phyloP scores from a whole-genome alignment of 805 yeast genomes.

The Dipodascus geniculatus region DNA sequence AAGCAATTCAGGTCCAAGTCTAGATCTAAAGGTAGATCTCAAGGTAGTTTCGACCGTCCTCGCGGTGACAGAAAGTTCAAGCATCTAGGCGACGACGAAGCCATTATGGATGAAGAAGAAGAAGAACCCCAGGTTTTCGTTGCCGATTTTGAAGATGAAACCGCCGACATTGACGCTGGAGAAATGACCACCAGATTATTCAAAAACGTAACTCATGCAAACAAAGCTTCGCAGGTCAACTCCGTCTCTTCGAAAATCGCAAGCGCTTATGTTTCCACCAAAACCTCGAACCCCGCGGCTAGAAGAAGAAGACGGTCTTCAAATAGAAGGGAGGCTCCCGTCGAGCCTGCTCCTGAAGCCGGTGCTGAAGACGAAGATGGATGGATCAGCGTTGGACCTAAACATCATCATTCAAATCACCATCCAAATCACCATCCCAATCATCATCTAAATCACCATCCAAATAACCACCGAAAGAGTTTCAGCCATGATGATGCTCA shows the following conservation, averaged over 20 bases:
- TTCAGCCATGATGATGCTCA: constrained; percentile 4
- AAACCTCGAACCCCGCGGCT: not conserved
- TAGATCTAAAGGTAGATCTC: not conserved
- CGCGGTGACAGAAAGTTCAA: not conserved
- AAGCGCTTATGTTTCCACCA: not conserved
- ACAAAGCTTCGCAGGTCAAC: not conserved
- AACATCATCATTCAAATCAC: constrained; percentile 7
- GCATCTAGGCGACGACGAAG: constrained; percentile 6
- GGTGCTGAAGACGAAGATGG: constrained; percentile 7
- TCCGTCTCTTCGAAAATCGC: not conserved
- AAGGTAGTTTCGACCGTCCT: constrained; percentile 1
- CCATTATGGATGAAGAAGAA: constrained; percentile 6
- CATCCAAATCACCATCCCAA: too few species aligned
- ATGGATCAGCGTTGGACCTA: constrained; percentile 18
- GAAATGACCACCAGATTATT: not conserved
- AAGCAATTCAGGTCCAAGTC: constrained; percentile 1
- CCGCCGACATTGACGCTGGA: constrained; percentile 7
- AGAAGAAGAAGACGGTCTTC: not conserved
- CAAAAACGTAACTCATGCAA: not conserved
- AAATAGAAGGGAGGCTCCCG: not conserved
- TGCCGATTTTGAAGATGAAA: constrained; percentile 9
- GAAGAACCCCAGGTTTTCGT: constrained; percentile 6
- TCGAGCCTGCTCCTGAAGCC: not conserved
- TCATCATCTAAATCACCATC: too few species aligned
- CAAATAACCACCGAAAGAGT: constrained; percentile 5